Evolutionary conservation across 306 rosid genomes (phyloP).

Genomic region (Cicer arietinum): DNA sequence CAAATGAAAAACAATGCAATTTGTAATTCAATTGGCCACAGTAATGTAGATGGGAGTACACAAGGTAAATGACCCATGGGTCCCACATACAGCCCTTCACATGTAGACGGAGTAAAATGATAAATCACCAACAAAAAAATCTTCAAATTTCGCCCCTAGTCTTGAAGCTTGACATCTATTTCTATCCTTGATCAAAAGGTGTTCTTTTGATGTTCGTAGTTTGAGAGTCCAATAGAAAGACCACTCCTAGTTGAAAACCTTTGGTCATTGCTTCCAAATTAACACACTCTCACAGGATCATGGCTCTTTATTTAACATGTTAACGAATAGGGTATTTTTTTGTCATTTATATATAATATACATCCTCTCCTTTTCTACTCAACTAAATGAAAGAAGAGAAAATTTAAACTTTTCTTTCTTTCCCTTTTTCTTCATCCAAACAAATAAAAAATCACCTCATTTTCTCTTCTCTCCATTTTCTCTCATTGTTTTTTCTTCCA

Average conservation of each 20-base stretch:
- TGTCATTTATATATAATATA: not conserved
- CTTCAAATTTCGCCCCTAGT: not conserved
- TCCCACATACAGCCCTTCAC: not conserved
- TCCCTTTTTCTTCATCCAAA: not conserved
- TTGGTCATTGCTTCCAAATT: not conserved
- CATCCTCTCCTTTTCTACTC: not conserved
- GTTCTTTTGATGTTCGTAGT: not conserved
- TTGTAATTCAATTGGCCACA: not conserved
- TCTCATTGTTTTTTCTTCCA: not conserved
- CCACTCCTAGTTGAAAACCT: not conserved
- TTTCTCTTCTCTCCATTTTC: not conserved
- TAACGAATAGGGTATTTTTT: not conserved
- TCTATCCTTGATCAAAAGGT: not conserved
- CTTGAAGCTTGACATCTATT: not conserved
- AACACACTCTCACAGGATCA: not conserved
- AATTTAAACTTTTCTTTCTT: not conserved
- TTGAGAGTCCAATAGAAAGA: not conserved
- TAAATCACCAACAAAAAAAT: not conserved
- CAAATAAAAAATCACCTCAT: not conserved
- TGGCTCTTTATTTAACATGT: not conserved
- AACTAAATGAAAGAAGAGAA: not conserved
- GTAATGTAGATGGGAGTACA: not conserved
- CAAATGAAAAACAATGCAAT: not conserved
- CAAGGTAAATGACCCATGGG: not conserved
- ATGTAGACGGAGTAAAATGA: not conserved